Conservation (phyloP, 2,329 filamentous ascomycete genomes). For the Trichoderma sp. region DNA sequence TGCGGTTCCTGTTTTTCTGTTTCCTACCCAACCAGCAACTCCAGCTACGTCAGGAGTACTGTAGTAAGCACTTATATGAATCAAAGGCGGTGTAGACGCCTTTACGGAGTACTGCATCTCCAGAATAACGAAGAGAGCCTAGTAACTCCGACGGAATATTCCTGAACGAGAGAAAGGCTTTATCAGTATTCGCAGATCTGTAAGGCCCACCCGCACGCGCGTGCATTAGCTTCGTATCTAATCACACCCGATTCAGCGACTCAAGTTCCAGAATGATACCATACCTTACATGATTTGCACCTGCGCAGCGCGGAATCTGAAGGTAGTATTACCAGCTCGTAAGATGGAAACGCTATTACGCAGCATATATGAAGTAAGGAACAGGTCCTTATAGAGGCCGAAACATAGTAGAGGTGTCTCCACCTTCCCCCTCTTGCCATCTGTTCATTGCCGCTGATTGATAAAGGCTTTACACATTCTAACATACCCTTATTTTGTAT, state of each 20-base stretch:
- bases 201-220: not conserved
- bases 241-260: not conserved
- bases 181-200: not conserved
- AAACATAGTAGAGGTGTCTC: not conserved
- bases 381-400: not conserved
- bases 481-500: not conserved
- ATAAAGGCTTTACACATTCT: not conserved
- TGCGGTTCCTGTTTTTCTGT: not conserved
- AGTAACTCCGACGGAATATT: not conserved
- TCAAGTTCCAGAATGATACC: not conserved
- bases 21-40: not conserved
- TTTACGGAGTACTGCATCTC: not conserved
- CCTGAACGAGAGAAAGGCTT: conserved; percentile 1
- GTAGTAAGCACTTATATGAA: not conserved
- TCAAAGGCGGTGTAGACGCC: conserved; percentile 8
- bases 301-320: not conserved
- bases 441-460: not conserved
- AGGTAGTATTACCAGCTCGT: not conserved
- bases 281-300: not conserved
- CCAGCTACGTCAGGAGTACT: not conserved
- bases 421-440: not conserved
- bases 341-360: not conserved
- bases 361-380: not conserved
- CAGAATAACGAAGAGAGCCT: not conserved
- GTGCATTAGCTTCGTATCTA: conserved; percentile 2